Conservation (phyloP, 1,284 basidiomycete genomes). For the Tetrapyrgos nigripes region DNA sequence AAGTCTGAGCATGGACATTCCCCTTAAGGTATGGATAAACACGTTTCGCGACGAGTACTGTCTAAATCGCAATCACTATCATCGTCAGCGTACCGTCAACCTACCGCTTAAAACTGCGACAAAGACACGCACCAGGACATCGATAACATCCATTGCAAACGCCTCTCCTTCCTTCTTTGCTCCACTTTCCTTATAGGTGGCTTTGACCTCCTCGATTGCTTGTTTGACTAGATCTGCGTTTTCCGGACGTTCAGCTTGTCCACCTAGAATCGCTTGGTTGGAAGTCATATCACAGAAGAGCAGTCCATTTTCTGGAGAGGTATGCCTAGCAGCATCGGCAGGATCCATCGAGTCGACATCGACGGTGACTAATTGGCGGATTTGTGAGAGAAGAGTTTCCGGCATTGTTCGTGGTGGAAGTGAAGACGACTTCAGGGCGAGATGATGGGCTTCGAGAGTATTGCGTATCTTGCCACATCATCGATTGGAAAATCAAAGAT, state of each 20-base stretch:
- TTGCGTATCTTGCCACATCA: too few relatives aligned
- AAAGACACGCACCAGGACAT: conserved; percentile 43
- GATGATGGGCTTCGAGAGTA: too few relatives aligned
- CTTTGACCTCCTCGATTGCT: conserved; percentile 41
- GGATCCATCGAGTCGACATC: conserved; percentile 61
- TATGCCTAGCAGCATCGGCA: conserved; percentile 44
- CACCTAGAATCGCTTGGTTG: conserved; percentile 53
- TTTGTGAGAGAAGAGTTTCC: conserved; percentile 41
- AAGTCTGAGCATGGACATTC: conserved; percentile 53
- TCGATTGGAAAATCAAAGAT: too few relatives aligned
- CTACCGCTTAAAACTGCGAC: too few relatives aligned
- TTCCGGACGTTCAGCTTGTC: conserved; percentile 42
- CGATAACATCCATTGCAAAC: conserved; percentile 43
- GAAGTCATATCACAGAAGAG: conserved; percentile 58
- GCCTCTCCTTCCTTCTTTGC: conserved; percentile 29
- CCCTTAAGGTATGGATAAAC: conserved; percentile 52
- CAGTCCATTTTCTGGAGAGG: conserved; percentile 20
- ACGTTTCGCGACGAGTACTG: conserved; percentile 50
- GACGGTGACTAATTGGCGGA: conserved; percentile 43
- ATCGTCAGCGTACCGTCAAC: background rate
- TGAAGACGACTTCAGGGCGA: background rate
- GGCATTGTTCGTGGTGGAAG: conserved; percentile 23
- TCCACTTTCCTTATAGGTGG: conserved; percentile 16
- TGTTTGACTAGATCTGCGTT: conserved; percentile 37
- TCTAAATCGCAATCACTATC: conserved; percentile 39